A percentile compares a stretch with the other conserved stretches of the same genome.
These are phyloP conservation scores for Hypoxylon sp. DNA, from an alignment of 2,329 filamentous ascomycete genomes.

Conservation along the genomic window DNA sequence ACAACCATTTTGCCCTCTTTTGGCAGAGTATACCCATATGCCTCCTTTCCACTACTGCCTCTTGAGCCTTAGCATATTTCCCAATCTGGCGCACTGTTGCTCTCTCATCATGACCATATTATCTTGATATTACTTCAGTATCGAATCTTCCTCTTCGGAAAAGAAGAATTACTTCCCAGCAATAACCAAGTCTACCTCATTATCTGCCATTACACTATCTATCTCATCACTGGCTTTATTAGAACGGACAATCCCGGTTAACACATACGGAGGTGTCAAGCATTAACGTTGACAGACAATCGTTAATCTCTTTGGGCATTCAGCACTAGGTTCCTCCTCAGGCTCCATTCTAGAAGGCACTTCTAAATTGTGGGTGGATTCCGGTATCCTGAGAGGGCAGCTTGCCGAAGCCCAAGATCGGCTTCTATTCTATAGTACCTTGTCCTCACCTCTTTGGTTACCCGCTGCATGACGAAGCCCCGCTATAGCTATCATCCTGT, in stretches of 20 bases:
- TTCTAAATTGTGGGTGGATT: constrained; percentile 41
- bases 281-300: constrained; percentile 18
- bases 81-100: constrained; percentile 20
- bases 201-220: constrained; percentile 20
- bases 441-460: constrained; percentile 44
- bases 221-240: constrained; percentile 26
- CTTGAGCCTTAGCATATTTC: constrained; percentile 20
- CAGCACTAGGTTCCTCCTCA: constrained; percentile 22
- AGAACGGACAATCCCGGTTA: constrained; percentile 19
- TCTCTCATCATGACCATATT: constrained; percentile 33
- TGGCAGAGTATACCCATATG: constrained; percentile 34
- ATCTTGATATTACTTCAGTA: constrained; percentile 26
- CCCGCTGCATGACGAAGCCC: constrained; percentile 51
- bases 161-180: constrained; percentile 6
- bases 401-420: constrained; percentile 42
- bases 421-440: constrained; percentile 46
- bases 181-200: constrained; percentile 16
- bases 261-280: constrained; percentile 14
- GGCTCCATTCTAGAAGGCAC: constrained; percentile 17
- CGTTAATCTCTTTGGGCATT: constrained; percentile 20
- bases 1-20: constrained; percentile 25
- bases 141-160: constrained; percentile 18
- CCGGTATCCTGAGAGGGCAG: constrained; percentile 29
- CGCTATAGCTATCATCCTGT: constrained; percentile 53
- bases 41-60: constrained; percentile 25